Percentiles rank a stretch among this genome's conserved stretches.
Evolutionary conservation across 2,329 filamentous ascomycete genomes (phyloP).

Genomic region (Fusarium solani-melongenae): DNA sequence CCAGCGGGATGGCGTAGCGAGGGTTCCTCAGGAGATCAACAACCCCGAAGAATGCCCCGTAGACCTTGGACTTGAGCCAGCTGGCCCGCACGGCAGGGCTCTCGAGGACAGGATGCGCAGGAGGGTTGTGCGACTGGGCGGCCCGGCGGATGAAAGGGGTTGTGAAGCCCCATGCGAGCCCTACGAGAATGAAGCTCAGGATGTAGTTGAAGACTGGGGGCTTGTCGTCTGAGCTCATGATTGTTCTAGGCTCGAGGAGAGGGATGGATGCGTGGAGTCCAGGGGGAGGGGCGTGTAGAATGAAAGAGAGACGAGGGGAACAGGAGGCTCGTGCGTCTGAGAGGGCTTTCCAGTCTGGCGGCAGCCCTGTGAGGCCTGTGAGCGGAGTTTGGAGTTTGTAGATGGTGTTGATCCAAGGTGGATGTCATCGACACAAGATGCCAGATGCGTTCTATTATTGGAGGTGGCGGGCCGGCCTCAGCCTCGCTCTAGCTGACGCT

Average conservation of each 20-base stretch:
- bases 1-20: conserved; percentile 83
- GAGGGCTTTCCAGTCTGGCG: background rate
- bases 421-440: conserved; percentile 27
- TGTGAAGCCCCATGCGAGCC: conserved; percentile 91
- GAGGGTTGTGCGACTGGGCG: conserved; percentile 78
- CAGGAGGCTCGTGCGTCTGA: conserved; percentile 34
- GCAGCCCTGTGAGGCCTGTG: conserved; percentile 28
- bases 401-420: conserved; percentile 3
- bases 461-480: conserved; percentile 38
- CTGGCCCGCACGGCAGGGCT: conserved; percentile 63
- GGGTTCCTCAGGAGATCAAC: conserved; percentile 83
- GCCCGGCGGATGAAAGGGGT: conserved; percentile 92
- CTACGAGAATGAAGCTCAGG: conserved; percentile 89
- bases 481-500: conserved; percentile 33
- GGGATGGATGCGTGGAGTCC: background rate
- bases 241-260: background rate
- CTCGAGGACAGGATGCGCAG: conserved; percentile 66
- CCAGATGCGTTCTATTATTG: conserved; percentile 36
- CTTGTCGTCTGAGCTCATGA: conserved; percentile 41
- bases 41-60: conserved; percentile 78
- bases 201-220: conserved; percentile 81
- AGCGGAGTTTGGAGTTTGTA: background rate
- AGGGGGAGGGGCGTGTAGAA: conserved; percentile 13
- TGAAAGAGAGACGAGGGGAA: conserved; percentile 7
- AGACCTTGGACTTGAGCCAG: conserved; percentile 71